Evolutionary conservation across 306 rosid genomes (phyloP), one percentile per base, ranked within the genome.

Genomic region (Echinosophora koreensis): DNA sequence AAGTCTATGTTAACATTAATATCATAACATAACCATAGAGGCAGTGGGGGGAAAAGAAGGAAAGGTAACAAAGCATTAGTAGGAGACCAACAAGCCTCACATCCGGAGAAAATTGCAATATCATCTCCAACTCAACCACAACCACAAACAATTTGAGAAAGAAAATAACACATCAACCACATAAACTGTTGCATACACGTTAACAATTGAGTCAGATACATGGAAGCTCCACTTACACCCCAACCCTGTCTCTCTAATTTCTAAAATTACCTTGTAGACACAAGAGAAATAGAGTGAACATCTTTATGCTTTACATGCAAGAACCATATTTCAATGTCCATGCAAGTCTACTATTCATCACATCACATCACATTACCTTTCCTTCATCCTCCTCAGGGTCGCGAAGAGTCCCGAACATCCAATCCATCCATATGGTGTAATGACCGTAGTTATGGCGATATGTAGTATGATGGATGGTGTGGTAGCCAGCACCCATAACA

Each of bases 401-500:
- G 2, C 87, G 89, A 61, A 95, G 97, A 0, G 97, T 95, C 28
- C 98, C 97, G 1, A 89, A 95, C 93, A 92, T 88, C 98, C 98
- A 95, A 77, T 95, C 98, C 97, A 95, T 92, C 92, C 91, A 90
- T 74, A 95, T 82, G 17, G 97, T 90, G 71, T 79, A 95, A 71
- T 95, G 98, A 42, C 98, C 98, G 0, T 95, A 95, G 83, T 95
- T 95, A 51, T 95, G 97, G 1, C 97, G 88, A 65, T 92, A 95
- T 0, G 97, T 95, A 2, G 97, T 95, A 14, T 95, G 98, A 83
- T 95, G 98, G 69, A 95, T 88, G 51, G 97, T 89, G 91, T 95
- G 98, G 84, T 90, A 92, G 71, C 98, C 97, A 62, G 98, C 97
- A 77, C 98, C 98, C 98, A 95, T 90, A 18, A 90, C 79, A 55